These are phyloP conservation scores for Marasmius oreades DNA, from an alignment of 1,284 basidiomycete genomes.

Conservation along the genomic window DNA sequence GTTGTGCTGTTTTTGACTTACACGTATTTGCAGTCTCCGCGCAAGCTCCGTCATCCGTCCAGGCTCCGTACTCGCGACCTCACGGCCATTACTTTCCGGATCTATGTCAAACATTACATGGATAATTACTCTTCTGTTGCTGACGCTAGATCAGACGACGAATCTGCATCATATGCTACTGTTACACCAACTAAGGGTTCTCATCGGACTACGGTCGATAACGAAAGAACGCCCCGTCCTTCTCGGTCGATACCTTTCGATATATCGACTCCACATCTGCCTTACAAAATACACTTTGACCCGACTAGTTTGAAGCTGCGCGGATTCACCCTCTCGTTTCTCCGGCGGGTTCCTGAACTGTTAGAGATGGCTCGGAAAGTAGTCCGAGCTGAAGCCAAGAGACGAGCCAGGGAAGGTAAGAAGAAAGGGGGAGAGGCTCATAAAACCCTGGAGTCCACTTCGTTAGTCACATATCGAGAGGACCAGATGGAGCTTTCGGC, in stretches of 20 bases:
- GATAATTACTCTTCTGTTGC: constrained; percentile 36
- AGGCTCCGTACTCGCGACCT: constrained; percentile 61
- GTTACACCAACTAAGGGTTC: constrained; percentile 30
- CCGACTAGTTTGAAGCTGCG: constrained; percentile 25
- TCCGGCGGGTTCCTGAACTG: constrained; percentile 71
- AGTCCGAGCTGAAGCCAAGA: constrained; percentile 52
- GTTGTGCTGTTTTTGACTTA: constrained; percentile 1
- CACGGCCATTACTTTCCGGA: constrained; percentile 62
- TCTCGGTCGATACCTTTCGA: not conserved
- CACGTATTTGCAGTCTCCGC: constrained; percentile 32
- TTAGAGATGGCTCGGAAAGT: constrained; percentile 57
- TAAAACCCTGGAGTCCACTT: not conserved
- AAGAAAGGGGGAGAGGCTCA: constrained; percentile 29
- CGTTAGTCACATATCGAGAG: not conserved
- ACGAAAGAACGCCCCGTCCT: constrained; percentile 14
- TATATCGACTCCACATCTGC: not conserved
- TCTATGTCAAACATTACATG: constrained; percentile 77
- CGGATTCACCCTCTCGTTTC: constrained; percentile 68
- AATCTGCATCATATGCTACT: constrained; percentile 13
- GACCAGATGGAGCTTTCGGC: constrained; percentile 1
- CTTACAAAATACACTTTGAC: not conserved
- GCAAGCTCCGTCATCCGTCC: constrained; percentile 64
- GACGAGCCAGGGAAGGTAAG: constrained; percentile 42
- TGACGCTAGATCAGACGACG: not conserved
- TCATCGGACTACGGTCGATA: constrained; percentile 2